phyloP scores from a whole-genome alignment of 768 basidiomycete species.

The Podaxis rugospora region DNA sequence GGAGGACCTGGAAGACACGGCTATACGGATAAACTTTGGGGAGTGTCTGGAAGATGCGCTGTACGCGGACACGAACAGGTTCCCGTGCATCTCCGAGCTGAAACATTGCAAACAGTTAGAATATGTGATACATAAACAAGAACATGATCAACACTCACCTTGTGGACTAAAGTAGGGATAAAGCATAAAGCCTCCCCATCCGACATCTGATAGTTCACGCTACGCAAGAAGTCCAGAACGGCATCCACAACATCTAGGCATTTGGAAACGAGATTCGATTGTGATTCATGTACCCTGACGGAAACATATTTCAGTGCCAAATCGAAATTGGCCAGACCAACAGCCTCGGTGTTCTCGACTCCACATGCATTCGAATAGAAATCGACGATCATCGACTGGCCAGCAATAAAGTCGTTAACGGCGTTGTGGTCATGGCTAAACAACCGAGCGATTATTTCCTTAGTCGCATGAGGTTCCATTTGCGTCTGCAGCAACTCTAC shows the following conservation, averaged over 20 bases:
- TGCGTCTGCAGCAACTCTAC: slow-evolving; percentile 83
- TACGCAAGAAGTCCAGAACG: slow-evolving; percentile 70
- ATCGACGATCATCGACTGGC: slow-evolving; percentile 68
- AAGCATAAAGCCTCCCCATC: slow-evolving; percentile 88
- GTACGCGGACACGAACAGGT: slow-evolving; percentile 72
- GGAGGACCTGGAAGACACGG: slow-evolving; percentile 80
- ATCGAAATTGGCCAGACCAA: slow-evolving; percentile 85
- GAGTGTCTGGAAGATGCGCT: slow-evolving; percentile 78
- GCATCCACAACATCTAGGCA: slow-evolving; percentile 86
- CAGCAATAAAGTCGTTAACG: slow-evolving; percentile 87
- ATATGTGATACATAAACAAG: background rate
- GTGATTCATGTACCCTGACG: slow-evolving; percentile 84
- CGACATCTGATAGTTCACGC: slow-evolving; percentile 68
- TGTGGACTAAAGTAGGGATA: slow-evolving; percentile 84
- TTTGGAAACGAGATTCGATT: slow-evolving; percentile 82
- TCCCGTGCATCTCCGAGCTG: slow-evolving; percentile 94
- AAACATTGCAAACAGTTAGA: slow-evolving; percentile 4
- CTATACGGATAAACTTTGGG: slow-evolving; percentile 93
- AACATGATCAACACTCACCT: slow-evolving; percentile 44
- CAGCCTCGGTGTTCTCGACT: slow-evolving; percentile 53
- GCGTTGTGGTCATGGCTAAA: slow-evolving; percentile 97
- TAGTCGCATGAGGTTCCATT: slow-evolving; percentile 83
- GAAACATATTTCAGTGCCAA: slow-evolving; percentile 91
- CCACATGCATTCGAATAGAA: slow-evolving; percentile 61
- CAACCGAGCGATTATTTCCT: slow-evolving; percentile 68